A percentile compares a stretch with the other conserved stretches of the same genome.
Evolutionary conservation across 1,284 basidiomycete genomes (phyloP).

Genomic region (Naganishia liquefaciens): DNA sequence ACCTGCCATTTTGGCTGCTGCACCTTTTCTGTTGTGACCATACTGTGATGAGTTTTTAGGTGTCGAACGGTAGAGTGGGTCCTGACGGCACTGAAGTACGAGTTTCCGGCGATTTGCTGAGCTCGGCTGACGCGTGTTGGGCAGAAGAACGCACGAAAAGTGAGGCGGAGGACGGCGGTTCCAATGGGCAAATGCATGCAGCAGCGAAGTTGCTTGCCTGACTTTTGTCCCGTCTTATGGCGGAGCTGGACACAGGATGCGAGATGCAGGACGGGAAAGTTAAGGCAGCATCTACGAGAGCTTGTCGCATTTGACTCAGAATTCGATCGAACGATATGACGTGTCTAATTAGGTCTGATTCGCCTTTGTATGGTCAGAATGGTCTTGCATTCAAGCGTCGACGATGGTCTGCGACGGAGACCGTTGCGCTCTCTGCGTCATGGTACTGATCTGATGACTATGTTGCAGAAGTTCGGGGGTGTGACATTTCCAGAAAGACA

Average conservation of each 20-base stretch:
- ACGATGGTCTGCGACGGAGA: no score
- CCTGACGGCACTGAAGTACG: neutral
- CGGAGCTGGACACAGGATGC: no score
- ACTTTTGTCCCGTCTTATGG: no score
- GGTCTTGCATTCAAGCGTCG: no score
- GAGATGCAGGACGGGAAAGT: neutral
- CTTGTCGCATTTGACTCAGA: neutral
- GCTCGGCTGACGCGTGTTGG: neutral
- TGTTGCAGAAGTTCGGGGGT: no score
- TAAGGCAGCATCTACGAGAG: slow-evolving; percentile 18
- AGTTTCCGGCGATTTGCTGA: slow-evolving; percentile 1
- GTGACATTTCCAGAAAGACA: no score
- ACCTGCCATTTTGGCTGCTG: slow-evolving; percentile 51
- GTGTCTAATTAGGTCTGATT: neutral
- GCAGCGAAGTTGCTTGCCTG: neutral
- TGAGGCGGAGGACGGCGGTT: neutral
- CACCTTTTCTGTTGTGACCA: slow-evolving; percentile 28
- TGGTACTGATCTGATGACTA: no score
- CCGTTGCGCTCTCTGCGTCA: no score
- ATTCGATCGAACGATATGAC: neutral
- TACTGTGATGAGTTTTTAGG: neutral
- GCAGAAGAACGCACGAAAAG: slow-evolving; percentile 1
- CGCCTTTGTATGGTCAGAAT: neutral
- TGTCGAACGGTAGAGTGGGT: neutral
- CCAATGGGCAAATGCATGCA: slow-evolving; percentile 15